A percentile compares a stretch with the other conserved stretches of the same genome.
Evolutionary conservation across 2,329 filamentous ascomycete species (phyloP).

Genomic region (Fulvia fulva): DNA sequence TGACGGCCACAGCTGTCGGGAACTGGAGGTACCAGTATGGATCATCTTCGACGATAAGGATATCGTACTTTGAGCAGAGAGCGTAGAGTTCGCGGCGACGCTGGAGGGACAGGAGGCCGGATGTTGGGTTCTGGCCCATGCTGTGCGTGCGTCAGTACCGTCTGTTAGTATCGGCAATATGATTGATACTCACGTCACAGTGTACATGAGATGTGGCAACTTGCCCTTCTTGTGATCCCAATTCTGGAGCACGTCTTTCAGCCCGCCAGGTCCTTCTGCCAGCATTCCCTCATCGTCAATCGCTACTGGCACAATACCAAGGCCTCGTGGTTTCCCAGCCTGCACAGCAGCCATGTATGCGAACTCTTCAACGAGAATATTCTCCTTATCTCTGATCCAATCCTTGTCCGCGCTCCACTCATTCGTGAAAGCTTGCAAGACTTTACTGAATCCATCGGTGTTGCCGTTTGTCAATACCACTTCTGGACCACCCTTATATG

Average conservation of each 20-base stretch:
- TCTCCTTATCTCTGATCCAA: slow-evolving; percentile 66
- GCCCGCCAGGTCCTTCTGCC: slow-evolving; percentile 66
- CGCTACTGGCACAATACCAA: slow-evolving; percentile 69
- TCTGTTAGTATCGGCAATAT: not conserved
- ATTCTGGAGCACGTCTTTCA: slow-evolving; percentile 73
- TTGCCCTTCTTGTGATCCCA: slow-evolving; percentile 75
- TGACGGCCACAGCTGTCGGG: slow-evolving; percentile 59
- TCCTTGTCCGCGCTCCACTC: slow-evolving; percentile 68
- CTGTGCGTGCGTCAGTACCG: slow-evolving; percentile 37
- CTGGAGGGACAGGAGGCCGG: slow-evolving; percentile 67
- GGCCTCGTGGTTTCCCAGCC: slow-evolving; percentile 61
- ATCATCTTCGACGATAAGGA: slow-evolving; percentile 90
- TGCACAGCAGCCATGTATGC: slow-evolving; percentile 74
- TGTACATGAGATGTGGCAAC: slow-evolving; percentile 81
- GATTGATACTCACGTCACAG: slow-evolving; percentile 66
- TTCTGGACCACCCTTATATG: slow-evolving; percentile 72
- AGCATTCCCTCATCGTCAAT: slow-evolving; percentile 78
- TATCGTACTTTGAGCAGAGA: slow-evolving; percentile 76
- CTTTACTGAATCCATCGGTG: slow-evolving; percentile 81
- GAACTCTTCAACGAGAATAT: slow-evolving; percentile 73
- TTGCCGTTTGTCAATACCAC: slow-evolving; percentile 75
- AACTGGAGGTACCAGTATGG: slow-evolving; percentile 92
- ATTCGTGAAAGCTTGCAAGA: slow-evolving; percentile 70
- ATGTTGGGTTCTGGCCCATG: slow-evolving; percentile 88
- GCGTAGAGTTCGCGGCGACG: slow-evolving; percentile 76